Evolutionary conservation across 805 yeast species (phyloP), one percentile per base, ranked within the genome.

Genomic region (Kodamaea laetipori): DNA sequence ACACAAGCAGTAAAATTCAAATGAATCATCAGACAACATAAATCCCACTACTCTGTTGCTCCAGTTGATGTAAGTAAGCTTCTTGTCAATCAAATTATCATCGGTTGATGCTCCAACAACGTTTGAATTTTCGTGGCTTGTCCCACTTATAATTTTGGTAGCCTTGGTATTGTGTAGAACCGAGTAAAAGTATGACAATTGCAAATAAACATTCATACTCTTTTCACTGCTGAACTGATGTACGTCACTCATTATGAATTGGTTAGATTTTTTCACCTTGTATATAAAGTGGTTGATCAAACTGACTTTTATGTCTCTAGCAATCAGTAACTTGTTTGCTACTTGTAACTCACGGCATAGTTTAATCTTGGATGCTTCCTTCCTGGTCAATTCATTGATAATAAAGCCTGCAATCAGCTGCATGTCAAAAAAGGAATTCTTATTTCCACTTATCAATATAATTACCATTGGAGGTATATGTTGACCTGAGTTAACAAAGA

Each of bases 391-490:
- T 37, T 54, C 60, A 24, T 50, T 43, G 12, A 83, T 61, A 11
- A 90, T 74, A 23, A 69, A 67, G 25, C 73, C 67, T 0, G 86
- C 79, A 2, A 81, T 72, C 24, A 75, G 73, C 48, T 87, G 80
- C 74, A 92, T 76, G 43, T 82, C 84, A 58, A 77, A 88, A 56
- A 92, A 92, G 1, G 89, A 73, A 54, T 86, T 86, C 58, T 84
- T 86, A 60, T 82, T 88, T 1, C 90, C 84, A 45, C 85, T 77
- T 6, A 81, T 64, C 15, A 82, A 66, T 2, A 77, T 71, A 10
- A 81, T 23, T 15, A 37, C 38, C 16, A 42, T 24, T 1, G 38
- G 19, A 7, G 45, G 45, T 6, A 31, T 37, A 24, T 58, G 3
- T 77, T 62, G 58, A 51, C 62, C 43, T 50, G 68, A 37, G 18